Percentiles rank a stretch among this genome's conserved stretches.
Evolutionary conservation across 306 rosid genomes (phyloP).

Genomic region (Cucumis cinereus): DNA sequence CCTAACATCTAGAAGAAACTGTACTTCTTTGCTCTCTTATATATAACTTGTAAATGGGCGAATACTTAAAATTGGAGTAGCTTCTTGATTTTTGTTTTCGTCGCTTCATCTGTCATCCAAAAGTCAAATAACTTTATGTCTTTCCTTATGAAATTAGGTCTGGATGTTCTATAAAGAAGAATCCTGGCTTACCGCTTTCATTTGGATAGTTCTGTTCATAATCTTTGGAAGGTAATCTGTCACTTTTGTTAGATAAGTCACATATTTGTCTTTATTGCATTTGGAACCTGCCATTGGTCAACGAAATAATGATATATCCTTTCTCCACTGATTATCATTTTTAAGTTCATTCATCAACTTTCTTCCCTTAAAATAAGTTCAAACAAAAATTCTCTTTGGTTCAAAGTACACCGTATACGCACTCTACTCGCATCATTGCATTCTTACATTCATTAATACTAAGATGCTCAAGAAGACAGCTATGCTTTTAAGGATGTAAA

Average conservation of each 20-base stretch:
- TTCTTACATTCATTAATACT: background rate
- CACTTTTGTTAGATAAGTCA: background rate
- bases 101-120: background rate
- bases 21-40: background rate
- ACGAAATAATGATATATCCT: background rate
- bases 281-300: background rate
- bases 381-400: background rate
- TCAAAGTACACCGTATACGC: background rate
- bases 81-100: background rate
- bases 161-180: conserved; percentile 75
- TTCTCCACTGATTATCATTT: background rate
- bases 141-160: conserved; percentile 33
- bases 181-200: conserved; percentile 36
- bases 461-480: background rate
- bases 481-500: background rate
- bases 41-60: background rate
- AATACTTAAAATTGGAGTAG: background rate
- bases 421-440: background rate
- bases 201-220: conserved; percentile 59
- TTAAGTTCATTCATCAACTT: background rate
- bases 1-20: background rate
- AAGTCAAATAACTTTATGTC: background rate
- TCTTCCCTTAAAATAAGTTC: background rate
- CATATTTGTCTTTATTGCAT: background rate
- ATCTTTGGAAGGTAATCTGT: conserved; percentile 70